Percentiles rank a stretch among this genome's conserved stretches.
phyloP scores from a whole-genome alignment of 129 eudicot genomes.

The Oenanthe sinensis region DNA sequence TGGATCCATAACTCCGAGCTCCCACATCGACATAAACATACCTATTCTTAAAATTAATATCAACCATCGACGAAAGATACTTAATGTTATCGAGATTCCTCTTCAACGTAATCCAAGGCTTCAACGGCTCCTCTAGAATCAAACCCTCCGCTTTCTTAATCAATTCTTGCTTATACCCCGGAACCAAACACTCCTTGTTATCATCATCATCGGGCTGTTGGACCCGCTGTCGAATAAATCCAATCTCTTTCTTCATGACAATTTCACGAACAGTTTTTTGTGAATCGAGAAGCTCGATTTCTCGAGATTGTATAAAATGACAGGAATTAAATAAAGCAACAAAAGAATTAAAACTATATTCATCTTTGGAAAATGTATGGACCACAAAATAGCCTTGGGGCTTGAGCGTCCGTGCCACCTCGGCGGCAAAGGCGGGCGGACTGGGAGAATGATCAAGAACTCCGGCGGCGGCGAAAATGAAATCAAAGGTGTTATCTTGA shows the following conservation, averaged over 20 bases:
- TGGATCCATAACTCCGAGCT: constrained; percentile 86
- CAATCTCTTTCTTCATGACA: constrained; percentile 41
- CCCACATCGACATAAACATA: constrained; percentile 86
- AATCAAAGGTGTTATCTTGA: constrained; percentile 42
- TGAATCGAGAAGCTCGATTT: constrained; percentile 34
- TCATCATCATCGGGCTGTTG: constrained; percentile 10
- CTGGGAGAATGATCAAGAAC: constrained; percentile 38
- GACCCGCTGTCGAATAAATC: constrained; percentile 1
- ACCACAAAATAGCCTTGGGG: constrained; percentile 27
- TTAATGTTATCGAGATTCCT: constrained; percentile 59
- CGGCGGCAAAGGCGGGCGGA: constrained; percentile 39
- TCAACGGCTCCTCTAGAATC: constrained; percentile 65
- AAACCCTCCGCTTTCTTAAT: constrained; percentile 64
- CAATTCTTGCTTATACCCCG: constrained; percentile 55
- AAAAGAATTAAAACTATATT: constrained; percentile 74
- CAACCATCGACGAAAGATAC: constrained; percentile 68
- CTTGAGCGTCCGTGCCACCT: constrained; percentile 62
- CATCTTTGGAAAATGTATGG: constrained; percentile 42
- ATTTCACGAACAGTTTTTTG: constrained; percentile 43
- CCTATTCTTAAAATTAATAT: constrained; percentile 60
- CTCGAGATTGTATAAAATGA: constrained; percentile 43
- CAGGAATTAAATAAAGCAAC: constrained; percentile 59
- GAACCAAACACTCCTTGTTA: constrained; percentile 41
- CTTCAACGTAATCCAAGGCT: constrained; percentile 89
- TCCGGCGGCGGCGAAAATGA: constrained; percentile 61